A percentile compares a stretch with the other conserved stretches of the same genome.
phyloP scores from a whole-genome alignment of 192 early-diverging fungal genomes.

The Paraglomus occultum region DNA sequence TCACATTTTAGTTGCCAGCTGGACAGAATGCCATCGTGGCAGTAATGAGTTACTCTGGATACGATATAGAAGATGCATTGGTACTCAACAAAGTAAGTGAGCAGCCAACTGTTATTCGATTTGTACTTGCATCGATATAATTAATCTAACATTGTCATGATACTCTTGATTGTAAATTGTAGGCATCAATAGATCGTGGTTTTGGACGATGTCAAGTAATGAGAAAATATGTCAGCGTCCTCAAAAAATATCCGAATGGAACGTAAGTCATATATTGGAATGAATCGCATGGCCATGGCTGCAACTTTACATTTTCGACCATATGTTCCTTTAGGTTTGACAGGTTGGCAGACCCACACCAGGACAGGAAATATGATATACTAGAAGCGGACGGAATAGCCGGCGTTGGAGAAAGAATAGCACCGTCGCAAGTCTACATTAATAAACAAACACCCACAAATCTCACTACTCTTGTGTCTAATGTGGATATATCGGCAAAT shows the following conservation, averaged over 20 bases:
- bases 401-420: constrained; percentile 74
- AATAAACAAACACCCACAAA: constrained; percentile 89
- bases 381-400: constrained; percentile 92
- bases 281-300: neutral
- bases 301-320: neutral
- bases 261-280: constrained; percentile 45
- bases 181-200: constrained; percentile 87
- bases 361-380: constrained; percentile 59
- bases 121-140: too few species aligned
- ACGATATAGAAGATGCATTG: constrained; percentile 99
- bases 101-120: too few species aligned
- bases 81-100: constrained; percentile 80
- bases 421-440: constrained; percentile 68
- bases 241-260: constrained; percentile 88
- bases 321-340: constrained; percentile 52
- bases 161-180: neutral
- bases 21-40: constrained; percentile 91
- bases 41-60: constrained; percentile 96
- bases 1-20: constrained; percentile 60
- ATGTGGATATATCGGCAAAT: constrained; percentile 47
- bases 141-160: too few species aligned
- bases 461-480: constrained; percentile 49
- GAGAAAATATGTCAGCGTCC: constrained; percentile 81
- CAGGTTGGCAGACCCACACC: constrained; percentile 63
- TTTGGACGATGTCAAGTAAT: constrained; percentile 95